Evolutionary conservation across 2,329 filamentous ascomycete species (phyloP).

Genomic region (Pseudogymnoascus sp.): DNA sequence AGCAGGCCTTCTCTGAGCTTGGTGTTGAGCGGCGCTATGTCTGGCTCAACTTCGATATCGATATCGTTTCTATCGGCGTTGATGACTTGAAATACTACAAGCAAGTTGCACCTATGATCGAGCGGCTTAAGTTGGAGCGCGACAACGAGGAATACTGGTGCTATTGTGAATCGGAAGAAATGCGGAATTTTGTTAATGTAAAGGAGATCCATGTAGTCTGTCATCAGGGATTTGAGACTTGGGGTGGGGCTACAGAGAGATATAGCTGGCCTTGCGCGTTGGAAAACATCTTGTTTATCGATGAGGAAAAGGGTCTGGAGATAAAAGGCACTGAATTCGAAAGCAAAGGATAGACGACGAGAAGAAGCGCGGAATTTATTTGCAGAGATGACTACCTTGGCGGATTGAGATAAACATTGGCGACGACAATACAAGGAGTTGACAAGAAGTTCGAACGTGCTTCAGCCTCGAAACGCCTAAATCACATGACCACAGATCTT

Average conservation of each 20-base stretch:
- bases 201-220: neutral
- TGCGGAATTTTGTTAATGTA: neutral
- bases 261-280: neutral
- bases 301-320: neutral
- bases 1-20: neutral
- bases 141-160: neutral
- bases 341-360: neutral
- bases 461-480: neutral
- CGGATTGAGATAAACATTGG: too few species aligned
- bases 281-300: neutral
- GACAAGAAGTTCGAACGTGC: neutral
- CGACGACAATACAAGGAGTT: neutral
- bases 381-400: too few species aligned
- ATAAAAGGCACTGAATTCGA: neutral
- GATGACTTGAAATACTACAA: neutral
- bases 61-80: neutral
- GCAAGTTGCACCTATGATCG: neutral
- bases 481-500: neutral
- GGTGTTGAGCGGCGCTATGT: neutral
- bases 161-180: neutral
- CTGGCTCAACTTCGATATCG: neutral
- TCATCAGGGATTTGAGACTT: neutral
- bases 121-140: neutral
- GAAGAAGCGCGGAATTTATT: too few species aligned
- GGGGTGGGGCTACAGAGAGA: neutral